Conservation (phyloP, 1,284 basidiomycete genomes). For the Ceratobasidium sp. region DNA sequence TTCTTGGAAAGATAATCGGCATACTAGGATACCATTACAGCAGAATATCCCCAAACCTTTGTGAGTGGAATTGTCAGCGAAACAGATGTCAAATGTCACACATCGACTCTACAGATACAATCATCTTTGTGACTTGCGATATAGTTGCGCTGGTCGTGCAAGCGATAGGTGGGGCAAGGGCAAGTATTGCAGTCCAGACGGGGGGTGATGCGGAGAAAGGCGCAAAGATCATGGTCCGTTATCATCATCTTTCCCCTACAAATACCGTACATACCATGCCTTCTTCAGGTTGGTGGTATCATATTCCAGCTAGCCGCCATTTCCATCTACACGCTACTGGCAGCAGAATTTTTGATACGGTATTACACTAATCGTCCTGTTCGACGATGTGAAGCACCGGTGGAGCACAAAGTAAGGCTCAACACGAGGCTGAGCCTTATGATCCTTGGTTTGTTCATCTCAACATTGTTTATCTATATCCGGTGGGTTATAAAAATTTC, state of each 20-base stretch:
- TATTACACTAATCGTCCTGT: slow-evolving; percentile 43
- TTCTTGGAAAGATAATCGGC: slow-evolving; percentile 57
- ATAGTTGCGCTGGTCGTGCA: slow-evolving; percentile 61
- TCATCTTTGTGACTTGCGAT: slow-evolving; percentile 58
- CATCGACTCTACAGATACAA: slow-evolving; percentile 51
- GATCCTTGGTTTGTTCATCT: slow-evolving; percentile 42
- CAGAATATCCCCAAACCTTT: slow-evolving; percentile 55
- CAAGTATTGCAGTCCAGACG: slow-evolving; percentile 52
- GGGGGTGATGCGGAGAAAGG: slow-evolving; percentile 47
- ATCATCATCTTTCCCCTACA: slow-evolving; percentile 30
- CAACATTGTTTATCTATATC: slow-evolving; percentile 48
- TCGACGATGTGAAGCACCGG: slow-evolving; percentile 41
- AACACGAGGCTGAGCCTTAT: slow-evolving; percentile 39
- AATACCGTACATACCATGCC: too few species aligned
- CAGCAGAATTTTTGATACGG: slow-evolving; percentile 46
- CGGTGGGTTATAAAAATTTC: slow-evolving; percentile 42
- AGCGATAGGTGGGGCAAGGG: slow-evolving; percentile 63
- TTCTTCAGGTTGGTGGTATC: slow-evolving; percentile 39
- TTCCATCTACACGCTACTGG: slow-evolving; percentile 46
- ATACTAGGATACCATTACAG: slow-evolving; percentile 59
- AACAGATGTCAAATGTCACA: too few species aligned
- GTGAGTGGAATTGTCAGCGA: slow-evolving; percentile 49
- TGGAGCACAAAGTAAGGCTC: slow-evolving; percentile 28
- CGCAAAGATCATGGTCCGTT: slow-evolving; percentile 48
- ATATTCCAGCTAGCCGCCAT: slow-evolving; percentile 46